Percentiles rank a stretch among this genome's conserved stretches.
These are phyloP conservation scores for Suhomyces pyralidae DNA, from an alignment of 805 yeast species.

Conservation along the genomic window DNA sequence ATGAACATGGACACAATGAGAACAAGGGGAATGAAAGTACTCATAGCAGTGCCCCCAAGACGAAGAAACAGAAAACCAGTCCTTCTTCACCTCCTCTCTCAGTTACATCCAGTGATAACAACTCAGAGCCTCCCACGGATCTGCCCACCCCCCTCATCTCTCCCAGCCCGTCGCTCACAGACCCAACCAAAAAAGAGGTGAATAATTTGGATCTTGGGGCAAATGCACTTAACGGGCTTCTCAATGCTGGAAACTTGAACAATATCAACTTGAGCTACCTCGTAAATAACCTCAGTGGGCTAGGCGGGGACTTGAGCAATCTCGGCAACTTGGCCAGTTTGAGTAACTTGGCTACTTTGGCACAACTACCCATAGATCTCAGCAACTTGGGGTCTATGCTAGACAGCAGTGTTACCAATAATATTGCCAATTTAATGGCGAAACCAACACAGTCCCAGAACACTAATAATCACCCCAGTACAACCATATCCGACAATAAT, in stretches of 20 bases:
- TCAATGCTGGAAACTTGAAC: slow-evolving; percentile 36
- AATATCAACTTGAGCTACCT: slow-evolving; percentile 42
- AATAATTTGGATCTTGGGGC: background rate
- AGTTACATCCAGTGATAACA: background rate
- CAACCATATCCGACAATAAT: too few relatives aligned
- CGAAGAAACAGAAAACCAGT: slow-evolving; percentile 2
- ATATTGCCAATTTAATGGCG: background rate
- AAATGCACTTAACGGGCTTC: slow-evolving; percentile 5
- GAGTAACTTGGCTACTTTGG: slow-evolving; percentile 40
- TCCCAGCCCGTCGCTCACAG: slow-evolving; percentile 16
- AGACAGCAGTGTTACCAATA: slow-evolving; percentile 10
- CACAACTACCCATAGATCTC: slow-evolving; percentile 41
- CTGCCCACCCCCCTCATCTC: slow-evolving; percentile 24
- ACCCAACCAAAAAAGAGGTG: too few relatives aligned
- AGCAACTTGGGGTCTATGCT: slow-evolving; percentile 31
- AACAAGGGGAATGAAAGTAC: too few relatives aligned
- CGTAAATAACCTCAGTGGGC: slow-evolving; percentile 37
- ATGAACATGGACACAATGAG: background rate
- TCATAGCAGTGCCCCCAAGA: too few relatives aligned
- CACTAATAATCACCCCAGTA: background rate
- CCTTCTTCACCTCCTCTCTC: background rate
- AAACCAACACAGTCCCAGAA: background rate
- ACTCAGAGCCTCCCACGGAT: slow-evolving; percentile 12
- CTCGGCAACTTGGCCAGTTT: slow-evolving; percentile 39
- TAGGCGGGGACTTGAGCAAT: slow-evolving; percentile 33